phyloP scores from a whole-genome alignment of 768 basidiomycete species.

The Pleurotus platypus region DNA sequence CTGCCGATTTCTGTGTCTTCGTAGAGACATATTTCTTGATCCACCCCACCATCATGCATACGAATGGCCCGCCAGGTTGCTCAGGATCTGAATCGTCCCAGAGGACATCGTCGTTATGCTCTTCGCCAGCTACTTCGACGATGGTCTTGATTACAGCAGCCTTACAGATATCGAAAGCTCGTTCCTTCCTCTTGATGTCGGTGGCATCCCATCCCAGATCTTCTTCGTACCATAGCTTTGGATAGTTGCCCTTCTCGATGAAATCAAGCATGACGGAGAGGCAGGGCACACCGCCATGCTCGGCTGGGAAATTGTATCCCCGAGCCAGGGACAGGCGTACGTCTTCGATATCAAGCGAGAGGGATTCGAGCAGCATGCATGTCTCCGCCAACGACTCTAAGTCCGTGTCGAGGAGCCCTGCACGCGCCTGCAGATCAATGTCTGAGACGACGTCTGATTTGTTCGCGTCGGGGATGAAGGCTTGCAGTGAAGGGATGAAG shows the following conservation, averaged over 20 bases:
- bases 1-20: slow-evolving; percentile 22
- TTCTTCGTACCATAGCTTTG: slow-evolving; percentile 54
- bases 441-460: slow-evolving; percentile 41
- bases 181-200: slow-evolving; percentile 58
- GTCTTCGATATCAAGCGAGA: slow-evolving; percentile 75
- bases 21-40: slow-evolving; percentile 53
- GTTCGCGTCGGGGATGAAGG: slow-evolving; percentile 31
- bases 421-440: slow-evolving; percentile 25
- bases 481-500: slow-evolving; percentile 52
- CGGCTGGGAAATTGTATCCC: slow-evolving; percentile 53
- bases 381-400: slow-evolving; percentile 71
- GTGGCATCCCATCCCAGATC: slow-evolving; percentile 35
- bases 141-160: slow-evolving; percentile 82
- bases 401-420: slow-evolving; percentile 57
- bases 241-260: slow-evolving; percentile 69
- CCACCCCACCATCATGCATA: slow-evolving; percentile 74
- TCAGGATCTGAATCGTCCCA: slow-evolving; percentile 62
- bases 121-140: slow-evolving; percentile 83
- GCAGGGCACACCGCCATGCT: slow-evolving; percentile 54
- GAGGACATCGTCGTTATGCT: slow-evolving; percentile 71
- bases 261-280: slow-evolving; percentile 66
- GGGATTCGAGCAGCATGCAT: slow-evolving; percentile 73
- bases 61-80: slow-evolving; percentile 66
- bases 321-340: slow-evolving; percentile 70
- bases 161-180: slow-evolving; percentile 78